These are phyloP conservation scores for Kickxella alabastrina DNA, from an alignment of 192 early-diverging fungal species.

Conservation along the genomic window DNA sequence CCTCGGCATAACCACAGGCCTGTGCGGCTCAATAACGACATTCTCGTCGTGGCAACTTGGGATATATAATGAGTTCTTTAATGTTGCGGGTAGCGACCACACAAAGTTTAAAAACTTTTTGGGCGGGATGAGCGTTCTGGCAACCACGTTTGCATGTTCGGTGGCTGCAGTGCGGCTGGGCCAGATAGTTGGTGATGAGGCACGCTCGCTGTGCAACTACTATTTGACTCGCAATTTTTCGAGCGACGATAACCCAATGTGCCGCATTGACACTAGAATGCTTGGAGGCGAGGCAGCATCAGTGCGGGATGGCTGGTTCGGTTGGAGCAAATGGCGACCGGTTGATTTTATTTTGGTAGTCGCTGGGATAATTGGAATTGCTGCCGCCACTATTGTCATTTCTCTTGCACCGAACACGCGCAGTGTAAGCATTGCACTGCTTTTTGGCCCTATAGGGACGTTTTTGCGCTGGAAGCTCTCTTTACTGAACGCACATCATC, in stretches of 20 bases:
- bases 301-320: slow-evolving; percentile 18
- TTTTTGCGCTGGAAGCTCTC: slow-evolving; percentile 43
- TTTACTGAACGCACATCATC: slow-evolving; percentile 16
- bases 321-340: slow-evolving; percentile 29
- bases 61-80: slow-evolving; percentile 52
- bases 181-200: slow-evolving; percentile 34
- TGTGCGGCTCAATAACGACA: slow-evolving; percentile 80
- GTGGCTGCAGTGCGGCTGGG: slow-evolving; percentile 27
- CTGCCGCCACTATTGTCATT: slow-evolving; percentile 19
- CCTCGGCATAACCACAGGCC: slow-evolving; percentile 60
- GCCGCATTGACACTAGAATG: slow-evolving; percentile 19
- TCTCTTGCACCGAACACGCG: slow-evolving; percentile 26
- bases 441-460: slow-evolving; percentile 38
- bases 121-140: slow-evolving; percentile 36
- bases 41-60: slow-evolving; percentile 75
- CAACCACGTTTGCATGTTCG: slow-evolving; percentile 27
- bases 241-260: slow-evolving; percentile 1
- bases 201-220: slow-evolving; percentile 5
- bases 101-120: slow-evolving; percentile 41
- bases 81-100: slow-evolving; percentile 12
- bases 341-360: slow-evolving; percentile 14
- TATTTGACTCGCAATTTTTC: not conserved
- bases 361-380: slow-evolving; percentile 2
- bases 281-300: slow-evolving; percentile 5
- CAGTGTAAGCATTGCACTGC: slow-evolving; percentile 33